These are phyloP conservation scores for Solanum microdontum DNA, from an alignment of 257 asterid species.

Conservation along the genomic window DNA sequence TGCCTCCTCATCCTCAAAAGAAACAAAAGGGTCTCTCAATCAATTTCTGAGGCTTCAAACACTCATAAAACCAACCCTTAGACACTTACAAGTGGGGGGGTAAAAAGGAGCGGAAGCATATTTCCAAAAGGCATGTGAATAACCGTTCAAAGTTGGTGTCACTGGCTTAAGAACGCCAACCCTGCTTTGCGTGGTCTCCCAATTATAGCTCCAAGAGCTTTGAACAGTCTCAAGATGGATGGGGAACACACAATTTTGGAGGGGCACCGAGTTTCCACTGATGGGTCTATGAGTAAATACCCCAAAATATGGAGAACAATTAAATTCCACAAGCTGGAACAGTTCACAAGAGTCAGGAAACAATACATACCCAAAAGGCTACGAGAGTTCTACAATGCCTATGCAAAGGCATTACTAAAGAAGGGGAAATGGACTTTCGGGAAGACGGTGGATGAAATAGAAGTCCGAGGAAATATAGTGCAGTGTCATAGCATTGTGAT, in stretches of 20 bases:
- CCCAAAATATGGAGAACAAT: neutral
- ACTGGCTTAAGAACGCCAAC: neutral
- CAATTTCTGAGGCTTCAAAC: neutral
- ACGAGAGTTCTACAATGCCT: neutral
- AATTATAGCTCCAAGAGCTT: neutral
- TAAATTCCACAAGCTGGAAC: neutral
- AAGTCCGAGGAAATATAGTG: neutral
- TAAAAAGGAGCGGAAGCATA: neutral
- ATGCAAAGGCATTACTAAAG: neutral
- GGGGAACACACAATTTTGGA: neutral
- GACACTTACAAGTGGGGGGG: neutral
- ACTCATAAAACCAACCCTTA: neutral
- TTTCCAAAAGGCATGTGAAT: neutral
- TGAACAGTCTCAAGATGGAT: neutral
- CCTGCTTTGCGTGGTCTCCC: neutral
- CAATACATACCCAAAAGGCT: neutral
- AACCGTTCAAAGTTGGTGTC: neutral
- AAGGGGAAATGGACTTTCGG: rapidly evolving
- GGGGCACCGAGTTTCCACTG: no score
- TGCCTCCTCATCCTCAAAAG: neutral
- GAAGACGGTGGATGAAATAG: neutral
- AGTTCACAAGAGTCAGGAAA: neutral
- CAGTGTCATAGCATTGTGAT: neutral
- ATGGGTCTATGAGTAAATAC: neutral
- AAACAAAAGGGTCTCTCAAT: neutral